Evolutionary conservation across 768 basidiomycete genomes (phyloP).

Genomic region (Mycena venus): DNA sequence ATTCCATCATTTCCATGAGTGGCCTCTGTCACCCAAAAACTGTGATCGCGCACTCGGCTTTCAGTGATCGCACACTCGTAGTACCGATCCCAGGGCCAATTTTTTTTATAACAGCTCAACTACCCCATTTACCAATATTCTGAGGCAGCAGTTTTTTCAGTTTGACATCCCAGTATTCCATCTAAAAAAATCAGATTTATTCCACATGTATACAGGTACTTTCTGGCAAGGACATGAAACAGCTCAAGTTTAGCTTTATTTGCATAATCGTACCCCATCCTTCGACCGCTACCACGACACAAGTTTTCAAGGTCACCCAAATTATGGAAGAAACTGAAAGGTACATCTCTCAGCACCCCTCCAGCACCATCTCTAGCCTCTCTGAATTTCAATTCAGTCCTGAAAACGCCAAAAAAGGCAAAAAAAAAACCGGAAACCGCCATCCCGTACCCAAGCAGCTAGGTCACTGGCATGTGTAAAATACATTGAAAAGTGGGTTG

Average conservation of each 20-base stretch:
- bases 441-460: not conserved
- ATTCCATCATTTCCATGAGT: too few relatives aligned
- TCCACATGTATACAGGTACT: not conserved
- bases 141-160: not conserved
- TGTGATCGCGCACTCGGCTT: too few relatives aligned
- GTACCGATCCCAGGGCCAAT: too few relatives aligned
- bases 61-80: too few relatives aligned
- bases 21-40: too few relatives aligned
- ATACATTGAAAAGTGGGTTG: not conserved
- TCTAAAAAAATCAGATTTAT: not conserved
- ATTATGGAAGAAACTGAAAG: not conserved
- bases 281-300: not conserved
- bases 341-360: not conserved
- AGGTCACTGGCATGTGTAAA: not conserved
- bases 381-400: not conserved
- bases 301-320: not conserved
- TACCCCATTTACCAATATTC: too few relatives aligned
- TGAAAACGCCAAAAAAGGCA: not conserved
- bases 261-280: not conserved
- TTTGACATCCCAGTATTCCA: not conserved
- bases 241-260: not conserved
- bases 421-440: too few relatives aligned
- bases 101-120: too few relatives aligned
- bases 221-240: not conserved
- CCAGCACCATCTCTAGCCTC: not conserved